phyloP scores from a whole-genome alignment of 225 moss, liverwort and hornwort species.

The Bryoerythrophyllum caledonicum region DNA sequence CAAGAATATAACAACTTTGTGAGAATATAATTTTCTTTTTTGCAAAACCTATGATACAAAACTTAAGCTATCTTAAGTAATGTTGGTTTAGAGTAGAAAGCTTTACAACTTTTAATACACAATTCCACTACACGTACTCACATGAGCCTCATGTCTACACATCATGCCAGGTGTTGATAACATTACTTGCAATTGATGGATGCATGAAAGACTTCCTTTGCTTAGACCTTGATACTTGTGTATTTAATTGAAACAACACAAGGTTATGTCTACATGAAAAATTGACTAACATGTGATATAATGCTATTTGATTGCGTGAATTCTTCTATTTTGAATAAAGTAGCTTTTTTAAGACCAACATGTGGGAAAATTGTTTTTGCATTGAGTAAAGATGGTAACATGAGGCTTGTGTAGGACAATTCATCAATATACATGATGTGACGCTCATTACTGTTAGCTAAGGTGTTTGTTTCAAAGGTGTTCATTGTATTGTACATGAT shows the following conservation, averaged over 20 bases:
- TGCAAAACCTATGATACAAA: too few species aligned
- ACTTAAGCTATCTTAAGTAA: too few species aligned
- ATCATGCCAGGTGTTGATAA: background rate
- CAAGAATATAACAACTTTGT: too few species aligned
- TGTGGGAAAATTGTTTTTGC: too few species aligned
- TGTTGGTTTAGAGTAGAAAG: too few species aligned
- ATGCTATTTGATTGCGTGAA: background rate
- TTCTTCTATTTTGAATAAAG: background rate
- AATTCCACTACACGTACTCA: too few species aligned
- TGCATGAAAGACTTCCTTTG: background rate
- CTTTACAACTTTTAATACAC: too few species aligned
- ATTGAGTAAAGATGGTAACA: background rate
- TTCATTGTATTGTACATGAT: background rate
- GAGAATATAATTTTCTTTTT: too few species aligned
- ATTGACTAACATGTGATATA: background rate
- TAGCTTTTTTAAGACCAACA: too few species aligned
- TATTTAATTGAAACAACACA: background rate
- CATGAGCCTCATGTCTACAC: too few species aligned
- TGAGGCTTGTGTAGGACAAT: background rate
- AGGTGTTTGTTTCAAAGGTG: background rate
- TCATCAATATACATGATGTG: background rate
- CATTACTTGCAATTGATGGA: background rate
- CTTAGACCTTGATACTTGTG: background rate
- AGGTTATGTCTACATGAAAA: background rate
- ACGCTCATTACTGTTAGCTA: background rate